These are phyloP conservation scores for Suillus decipiens DNA, from an alignment of 768 basidiomycete species.

Conservation along the genomic window DNA sequence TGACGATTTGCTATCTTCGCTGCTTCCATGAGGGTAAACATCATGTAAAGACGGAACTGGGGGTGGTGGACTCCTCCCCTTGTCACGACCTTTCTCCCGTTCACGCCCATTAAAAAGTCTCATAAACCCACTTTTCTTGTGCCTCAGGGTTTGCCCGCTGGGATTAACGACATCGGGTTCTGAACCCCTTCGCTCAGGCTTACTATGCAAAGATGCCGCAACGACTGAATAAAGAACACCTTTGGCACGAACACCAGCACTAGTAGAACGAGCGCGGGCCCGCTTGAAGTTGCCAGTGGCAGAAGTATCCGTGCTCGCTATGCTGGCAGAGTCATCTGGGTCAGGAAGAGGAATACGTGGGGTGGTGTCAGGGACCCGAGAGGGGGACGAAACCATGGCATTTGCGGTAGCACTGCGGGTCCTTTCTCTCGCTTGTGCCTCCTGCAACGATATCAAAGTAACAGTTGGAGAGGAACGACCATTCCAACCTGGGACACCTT, in stretches of 20 bases:
- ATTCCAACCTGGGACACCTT: slow-evolving; percentile 49
- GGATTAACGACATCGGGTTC: slow-evolving; percentile 32
- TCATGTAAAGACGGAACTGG: slow-evolving; percentile 58
- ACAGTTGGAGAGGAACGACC: slow-evolving; percentile 54
- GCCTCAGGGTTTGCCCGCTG: slow-evolving; percentile 54
- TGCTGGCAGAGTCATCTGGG: slow-evolving; percentile 30
- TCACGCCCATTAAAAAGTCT: slow-evolving; percentile 67
- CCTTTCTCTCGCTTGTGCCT: slow-evolving; percentile 70
- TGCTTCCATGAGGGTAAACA: slow-evolving; percentile 28
- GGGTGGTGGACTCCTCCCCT: slow-evolving; percentile 45
- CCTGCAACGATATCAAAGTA: slow-evolving; percentile 73
- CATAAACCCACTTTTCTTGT: slow-evolving; percentile 84
- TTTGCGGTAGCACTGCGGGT: slow-evolving; percentile 52
- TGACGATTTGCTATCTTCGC: slow-evolving; percentile 32
- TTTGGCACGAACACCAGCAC: slow-evolving; percentile 57
- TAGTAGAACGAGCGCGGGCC: slow-evolving; percentile 60
- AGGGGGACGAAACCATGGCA: slow-evolving; percentile 26
- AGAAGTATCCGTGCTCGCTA: slow-evolving; percentile 18
- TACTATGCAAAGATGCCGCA: slow-evolving; percentile 31
- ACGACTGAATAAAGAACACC: slow-evolving; percentile 38
- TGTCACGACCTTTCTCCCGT: slow-evolving; percentile 26
- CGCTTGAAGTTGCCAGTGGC: slow-evolving; percentile 22
- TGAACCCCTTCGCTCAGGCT: slow-evolving; percentile 45
- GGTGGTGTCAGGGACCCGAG: slow-evolving; percentile 28
- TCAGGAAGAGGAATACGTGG: slow-evolving; percentile 35